Evolutionary conservation across 345 rosid species (phyloP), one percentile per base, ranked within the genome.

Genomic region (Citrus cavaleriei): DNA sequence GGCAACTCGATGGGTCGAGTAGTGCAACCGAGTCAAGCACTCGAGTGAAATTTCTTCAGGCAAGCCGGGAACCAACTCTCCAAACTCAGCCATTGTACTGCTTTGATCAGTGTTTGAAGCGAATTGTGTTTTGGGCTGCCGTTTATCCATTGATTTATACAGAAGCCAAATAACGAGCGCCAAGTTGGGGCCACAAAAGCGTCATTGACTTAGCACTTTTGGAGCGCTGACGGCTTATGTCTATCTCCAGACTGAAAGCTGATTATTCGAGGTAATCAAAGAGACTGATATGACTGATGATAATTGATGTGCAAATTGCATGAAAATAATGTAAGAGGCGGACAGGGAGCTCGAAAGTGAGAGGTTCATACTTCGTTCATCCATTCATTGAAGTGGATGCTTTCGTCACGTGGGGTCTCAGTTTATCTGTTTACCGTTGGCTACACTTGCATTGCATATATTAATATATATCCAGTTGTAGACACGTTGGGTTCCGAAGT

Each of bases 41-140:
- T 89, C 89, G 18, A 89, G 73, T 8, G 79, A 87, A 30, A 87
- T 51, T 25, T 89, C 90, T 69, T 87, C 88, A 0, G 92, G 92
- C 10, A 89, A 57, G 54, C 82, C 83, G 0, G 88, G 88, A 9
- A 89, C 74, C 76, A 89, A 59, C 73, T 85, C 87, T 0, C 24
- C 4, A 18, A 74, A 13, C 49, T 16, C 51, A 62, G 64, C 70
- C 78, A 46, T 80, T 59, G 27, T 71, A 46, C 16, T 46, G 51
- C 51, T 46, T 13, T 3, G 51, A 42, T 42, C 51, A 42, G 34
- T 16, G 24, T 35, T 2, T 24, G 8, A 73, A n/a, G 3, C 1
- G 46, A 18, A 22, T 3, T 3, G 5, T 22, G 28, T 14, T 18
- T 40, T 16, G 55, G 25, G 19, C 7, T 16, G 21, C 8, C 7